Evolutionary conservation across 2,329 filamentous ascomycete species (phyloP).

Genomic region (Fusarium sp.): DNA sequence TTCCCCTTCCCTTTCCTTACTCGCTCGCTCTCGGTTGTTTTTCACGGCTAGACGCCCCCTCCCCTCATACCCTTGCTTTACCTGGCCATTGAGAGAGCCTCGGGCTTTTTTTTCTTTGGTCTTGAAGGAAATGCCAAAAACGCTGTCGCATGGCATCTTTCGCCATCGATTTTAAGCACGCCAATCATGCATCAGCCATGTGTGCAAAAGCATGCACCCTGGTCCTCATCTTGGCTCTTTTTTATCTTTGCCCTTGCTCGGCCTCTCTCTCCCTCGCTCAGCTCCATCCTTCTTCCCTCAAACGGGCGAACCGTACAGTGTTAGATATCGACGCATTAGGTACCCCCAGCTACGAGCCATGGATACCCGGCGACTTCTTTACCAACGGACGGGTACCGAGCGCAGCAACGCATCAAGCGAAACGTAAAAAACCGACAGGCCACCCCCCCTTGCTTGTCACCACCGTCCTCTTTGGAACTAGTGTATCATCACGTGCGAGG

Average conservation of each 20-base stretch:
- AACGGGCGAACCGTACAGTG: constrained; percentile 9
- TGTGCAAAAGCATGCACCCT: neutral
- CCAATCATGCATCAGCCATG: neutral
- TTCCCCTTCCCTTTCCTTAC: neutral
- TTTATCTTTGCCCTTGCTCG: neutral
- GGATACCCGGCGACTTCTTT: constrained; percentile 19
- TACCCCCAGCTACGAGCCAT: neutral
- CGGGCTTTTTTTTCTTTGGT: neutral
- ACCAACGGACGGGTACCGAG: constrained; percentile 36
- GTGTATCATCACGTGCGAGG: constrained; percentile 35
- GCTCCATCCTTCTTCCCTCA: neutral
- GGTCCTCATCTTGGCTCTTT: neutral
- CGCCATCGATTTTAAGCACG: neutral
- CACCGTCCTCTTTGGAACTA: constrained; percentile 15
- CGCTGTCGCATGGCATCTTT: neutral
- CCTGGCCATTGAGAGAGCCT: constrained; percentile 27
- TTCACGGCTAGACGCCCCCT: constrained; percentile 26
- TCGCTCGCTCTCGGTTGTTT: constrained; percentile 8
- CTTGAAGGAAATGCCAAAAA: neutral
- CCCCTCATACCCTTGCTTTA: constrained; percentile 18
- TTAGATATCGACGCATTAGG: neutral
- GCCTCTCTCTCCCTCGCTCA: neutral
- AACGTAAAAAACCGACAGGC: constrained; percentile 34
- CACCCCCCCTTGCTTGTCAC: constrained; percentile 14
- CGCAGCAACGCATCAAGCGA: constrained; percentile 19